phyloP scores from a whole-genome alignment of 1,284 basidiomycete species.

The Puccinia hordei region DNA sequence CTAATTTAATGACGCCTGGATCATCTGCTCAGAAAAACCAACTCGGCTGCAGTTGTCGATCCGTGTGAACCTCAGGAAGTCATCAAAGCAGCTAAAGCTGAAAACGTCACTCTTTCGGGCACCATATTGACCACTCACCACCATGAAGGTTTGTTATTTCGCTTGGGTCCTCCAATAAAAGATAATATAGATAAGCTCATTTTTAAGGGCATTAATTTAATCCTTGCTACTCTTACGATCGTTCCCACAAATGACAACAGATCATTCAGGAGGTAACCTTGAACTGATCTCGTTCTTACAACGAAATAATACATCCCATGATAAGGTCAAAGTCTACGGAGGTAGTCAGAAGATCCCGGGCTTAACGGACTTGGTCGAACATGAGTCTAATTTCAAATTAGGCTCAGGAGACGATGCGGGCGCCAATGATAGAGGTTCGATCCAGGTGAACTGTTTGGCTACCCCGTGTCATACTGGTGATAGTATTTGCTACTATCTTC shows the following conservation, averaged over 20 bases:
- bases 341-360: slow-evolving; percentile 74
- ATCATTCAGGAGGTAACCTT: slow-evolving; percentile 84
- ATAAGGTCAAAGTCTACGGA: slow-evolving; percentile 72
- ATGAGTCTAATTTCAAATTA: slow-evolving; percentile 73
- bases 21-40: slow-evolving; percentile 56
- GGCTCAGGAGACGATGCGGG: slow-evolving; percentile 60
- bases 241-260: slow-evolving; percentile 59
- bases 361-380: slow-evolving; percentile 73
- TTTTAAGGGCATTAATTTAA: background rate
- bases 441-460: slow-evolving; percentile 67
- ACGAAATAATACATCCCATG: slow-evolving; percentile 64
- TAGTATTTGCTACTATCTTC: slow-evolving; percentile 85
- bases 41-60: slow-evolving; percentile 73
- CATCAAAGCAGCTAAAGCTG: slow-evolving; percentile 67
- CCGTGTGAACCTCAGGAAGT: slow-evolving; percentile 81
- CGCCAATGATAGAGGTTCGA: slow-evolving; percentile 65
- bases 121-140: slow-evolving; percentile 58
- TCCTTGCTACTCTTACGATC: slow-evolving; percentile 77
- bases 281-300: slow-evolving; percentile 61
- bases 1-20: background rate
- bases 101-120: slow-evolving; percentile 66
- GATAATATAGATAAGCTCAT: slow-evolving; percentile 27
- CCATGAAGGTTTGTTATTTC: slow-evolving; percentile 34
- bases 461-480: slow-evolving; percentile 97
- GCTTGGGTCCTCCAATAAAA: background rate